phyloP scores from a whole-genome alignment of 192 early-diverging fungal genomes.

The Umbelopsis vinacea region DNA sequence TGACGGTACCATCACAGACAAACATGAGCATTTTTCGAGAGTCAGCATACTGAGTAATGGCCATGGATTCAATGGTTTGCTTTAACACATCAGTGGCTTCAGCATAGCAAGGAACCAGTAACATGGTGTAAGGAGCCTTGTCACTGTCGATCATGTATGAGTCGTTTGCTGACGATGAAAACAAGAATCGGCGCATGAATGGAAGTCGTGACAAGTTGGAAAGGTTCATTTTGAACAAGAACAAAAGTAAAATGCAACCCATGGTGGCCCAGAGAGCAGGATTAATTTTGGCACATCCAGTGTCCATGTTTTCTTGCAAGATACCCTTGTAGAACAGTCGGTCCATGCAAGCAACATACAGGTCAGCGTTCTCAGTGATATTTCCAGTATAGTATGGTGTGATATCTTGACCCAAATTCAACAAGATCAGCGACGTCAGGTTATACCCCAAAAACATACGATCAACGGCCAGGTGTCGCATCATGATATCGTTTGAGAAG shows the following conservation, averaged over 20 bases:
- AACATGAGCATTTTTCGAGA: conserved; percentile 69
- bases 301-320: conserved; percentile 10
- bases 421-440: conserved; percentile 33
- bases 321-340: conserved; percentile 39
- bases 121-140: conserved; percentile 45
- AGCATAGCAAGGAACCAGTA: conserved; percentile 71
- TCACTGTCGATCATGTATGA: background rate
- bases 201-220: conserved; percentile 38
- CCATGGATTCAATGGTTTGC: conserved; percentile 68
- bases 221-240: conserved; percentile 44
- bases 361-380: conserved; percentile 17
- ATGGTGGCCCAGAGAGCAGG: conserved; percentile 46
- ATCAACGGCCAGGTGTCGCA: conserved; percentile 35
- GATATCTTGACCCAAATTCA: conserved; percentile 42
- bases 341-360: conserved; percentile 32
- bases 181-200: conserved; percentile 29
- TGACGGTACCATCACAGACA: conserved; percentile 71
- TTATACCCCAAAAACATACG: conserved; percentile 42
- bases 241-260: conserved; percentile 35
- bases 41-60: conserved; percentile 66
- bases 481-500: conserved; percentile 27
- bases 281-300: conserved; percentile 36
- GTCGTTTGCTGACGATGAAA: conserved; percentile 23
- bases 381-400: conserved; percentile 35
- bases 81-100: conserved; percentile 65